Percentiles rank a stretch among this genome's conserved stretches.
Conservation (phyloP, 2,329 filamentous ascomycete genomes). For the Aspergillus piperis region DNA sequence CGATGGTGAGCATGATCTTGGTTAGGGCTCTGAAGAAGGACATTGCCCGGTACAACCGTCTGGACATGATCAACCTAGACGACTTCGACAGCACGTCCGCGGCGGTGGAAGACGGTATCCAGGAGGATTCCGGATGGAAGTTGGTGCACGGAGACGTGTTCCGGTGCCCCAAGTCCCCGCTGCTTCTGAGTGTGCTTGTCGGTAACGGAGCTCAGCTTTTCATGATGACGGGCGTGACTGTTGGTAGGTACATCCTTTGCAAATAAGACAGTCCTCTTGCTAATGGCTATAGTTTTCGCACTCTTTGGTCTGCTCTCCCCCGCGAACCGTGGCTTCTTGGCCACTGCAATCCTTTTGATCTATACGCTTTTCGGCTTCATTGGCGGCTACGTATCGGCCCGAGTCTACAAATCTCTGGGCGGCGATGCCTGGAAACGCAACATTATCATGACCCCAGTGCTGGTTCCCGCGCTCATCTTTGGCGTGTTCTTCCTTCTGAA, state of each 20-base stretch:
- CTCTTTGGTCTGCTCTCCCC: constrained; percentile 93
- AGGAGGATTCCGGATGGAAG: constrained; percentile 99
- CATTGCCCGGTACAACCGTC: constrained; percentile 91
- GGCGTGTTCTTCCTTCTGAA: constrained; percentile 88
- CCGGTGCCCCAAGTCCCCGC: constrained; percentile 77
- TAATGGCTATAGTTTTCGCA: constrained; percentile 65
- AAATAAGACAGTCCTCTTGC: neutral
- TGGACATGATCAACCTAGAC: constrained; percentile 87
- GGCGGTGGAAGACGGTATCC: constrained; percentile 81
- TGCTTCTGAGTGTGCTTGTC: constrained; percentile 82
- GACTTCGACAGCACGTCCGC: constrained; percentile 78
- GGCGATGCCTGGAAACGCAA: constrained; percentile 95
- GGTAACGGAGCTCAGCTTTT: constrained; percentile 96
- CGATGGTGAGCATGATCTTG: constrained; percentile 91
- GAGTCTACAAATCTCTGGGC: constrained; percentile 91
- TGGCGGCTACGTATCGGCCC: constrained; percentile 84
- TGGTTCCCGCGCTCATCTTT: constrained; percentile 87
- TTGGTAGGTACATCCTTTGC: constrained; percentile 50
- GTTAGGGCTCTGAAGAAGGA: constrained; percentile 88
- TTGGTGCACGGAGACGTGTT: constrained; percentile 97
- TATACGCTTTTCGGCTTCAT: constrained; percentile 93
- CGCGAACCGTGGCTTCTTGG: constrained; percentile 90
- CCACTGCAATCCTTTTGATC: constrained; percentile 87
- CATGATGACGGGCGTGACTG: constrained; percentile 94
- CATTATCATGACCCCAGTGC: constrained; percentile 80